Percentiles rank a stretch among this genome's conserved stretches.
phyloP scores from a whole-genome alignment of 2,329 filamentous ascomycete species.

The Diplodia scrobiculata region DNA sequence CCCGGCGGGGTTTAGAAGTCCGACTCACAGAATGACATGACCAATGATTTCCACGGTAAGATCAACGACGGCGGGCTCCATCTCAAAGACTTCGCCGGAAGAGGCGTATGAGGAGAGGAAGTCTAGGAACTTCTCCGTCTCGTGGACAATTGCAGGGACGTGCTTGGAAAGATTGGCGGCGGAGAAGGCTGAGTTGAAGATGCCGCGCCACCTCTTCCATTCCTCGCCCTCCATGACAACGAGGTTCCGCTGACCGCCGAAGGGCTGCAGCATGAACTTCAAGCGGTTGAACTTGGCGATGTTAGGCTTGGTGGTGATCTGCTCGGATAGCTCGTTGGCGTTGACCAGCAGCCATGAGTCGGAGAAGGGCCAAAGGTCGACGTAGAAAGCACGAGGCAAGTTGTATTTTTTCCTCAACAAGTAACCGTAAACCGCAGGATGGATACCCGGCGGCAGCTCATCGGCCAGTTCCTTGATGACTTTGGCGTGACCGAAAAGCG shows the following conservation, averaged over 20 bases:
- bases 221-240: conserved; percentile 32
- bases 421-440: conserved; percentile 11
- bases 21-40: conserved; percentile 30
- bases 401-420: conserved; percentile 13
- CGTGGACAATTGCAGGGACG: conserved; percentile 34
- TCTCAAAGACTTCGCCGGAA: conserved; percentile 4
- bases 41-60: conserved; percentile 29
- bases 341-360: background rate
- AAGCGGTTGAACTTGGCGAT: background rate
- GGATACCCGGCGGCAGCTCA: conserved; percentile 14
- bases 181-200: conserved; percentile 36
- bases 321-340: conserved; percentile 4
- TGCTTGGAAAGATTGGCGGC: conserved; percentile 34
- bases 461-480: background rate
- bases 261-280: conserved; percentile 10
- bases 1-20: conserved; percentile 35
- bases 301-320: conserved; percentile 8
- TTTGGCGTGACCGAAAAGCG: conserved; percentile 8
- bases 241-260: conserved; percentile 2
- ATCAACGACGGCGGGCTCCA: conserved; percentile 18
- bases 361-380: conserved; percentile 26
- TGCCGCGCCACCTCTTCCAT: conserved; percentile 35
- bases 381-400: conserved; percentile 14
- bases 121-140: conserved; percentile 32
- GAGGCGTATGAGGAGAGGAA: conserved; percentile 11